A percentile compares a stretch with the other conserved stretches of the same genome.
phyloP scores from a whole-genome alignment of 139 green algal species.

The Chloropicon primus region DNA sequence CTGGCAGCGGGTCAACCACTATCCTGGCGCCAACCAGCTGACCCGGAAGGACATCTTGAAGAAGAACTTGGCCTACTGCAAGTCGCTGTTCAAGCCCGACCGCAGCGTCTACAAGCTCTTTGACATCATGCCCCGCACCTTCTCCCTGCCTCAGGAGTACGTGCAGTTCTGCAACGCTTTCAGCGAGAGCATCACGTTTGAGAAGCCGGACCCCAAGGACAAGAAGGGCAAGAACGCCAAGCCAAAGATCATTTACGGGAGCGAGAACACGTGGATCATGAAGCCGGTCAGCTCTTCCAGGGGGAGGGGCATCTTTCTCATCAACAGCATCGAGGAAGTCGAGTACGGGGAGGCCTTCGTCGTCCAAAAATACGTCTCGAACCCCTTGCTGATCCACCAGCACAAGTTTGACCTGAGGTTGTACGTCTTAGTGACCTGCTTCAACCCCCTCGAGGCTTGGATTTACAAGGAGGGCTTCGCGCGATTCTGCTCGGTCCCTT shows the following conservation, averaged over 20 bases:
- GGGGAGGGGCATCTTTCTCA: constrained; percentile 31
- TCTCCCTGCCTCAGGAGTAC: constrained; percentile 14
- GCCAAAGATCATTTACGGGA: not conserved
- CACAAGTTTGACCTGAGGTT: constrained; percentile 27
- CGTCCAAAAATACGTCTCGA: constrained; percentile 11
- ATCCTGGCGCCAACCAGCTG: constrained; percentile 28
- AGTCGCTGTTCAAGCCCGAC: constrained; percentile 5
- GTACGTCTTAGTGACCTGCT: constrained; percentile 18
- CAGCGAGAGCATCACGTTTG: not conserved
- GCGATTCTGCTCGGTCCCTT: not conserved
- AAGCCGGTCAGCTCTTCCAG: constrained; percentile 32
- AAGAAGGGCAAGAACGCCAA: not conserved
- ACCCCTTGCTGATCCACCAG: constrained; percentile 15
- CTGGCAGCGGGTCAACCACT: constrained; percentile 44
- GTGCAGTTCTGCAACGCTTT: constrained; percentile 7
- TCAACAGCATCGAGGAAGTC: constrained; percentile 14
- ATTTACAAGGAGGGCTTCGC: constrained; percentile 7
- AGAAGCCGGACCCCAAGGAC: constrained; percentile 1
- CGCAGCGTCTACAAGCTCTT: constrained; percentile 1
- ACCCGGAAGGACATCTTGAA: constrained; percentile 44
- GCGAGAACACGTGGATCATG: constrained; percentile 23
- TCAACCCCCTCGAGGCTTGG: constrained; percentile 1
- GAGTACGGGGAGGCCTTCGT: constrained; percentile 1
- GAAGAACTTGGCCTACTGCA: constrained; percentile 28
- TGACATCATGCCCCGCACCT: constrained; percentile 13